These are phyloP conservation scores for Aegilops longissima DNA, from an alignment of 176 grass and related monocot species.

Conservation along the genomic window DNA sequence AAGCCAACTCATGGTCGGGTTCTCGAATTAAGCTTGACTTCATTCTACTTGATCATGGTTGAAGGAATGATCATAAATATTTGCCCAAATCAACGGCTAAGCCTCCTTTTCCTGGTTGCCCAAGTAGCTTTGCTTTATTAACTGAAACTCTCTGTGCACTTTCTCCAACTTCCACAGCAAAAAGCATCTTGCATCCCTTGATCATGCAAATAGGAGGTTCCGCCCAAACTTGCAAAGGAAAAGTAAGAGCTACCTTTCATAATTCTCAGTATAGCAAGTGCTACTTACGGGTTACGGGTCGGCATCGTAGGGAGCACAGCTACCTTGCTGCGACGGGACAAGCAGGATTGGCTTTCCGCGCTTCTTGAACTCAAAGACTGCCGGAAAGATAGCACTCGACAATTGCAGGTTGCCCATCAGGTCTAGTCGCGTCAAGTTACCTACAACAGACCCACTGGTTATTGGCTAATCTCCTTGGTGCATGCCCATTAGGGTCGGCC, in stretches of 20 bases:
- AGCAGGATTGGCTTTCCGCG: slow-evolving; percentile 44
- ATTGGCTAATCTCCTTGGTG: neutral
- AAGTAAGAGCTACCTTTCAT: neutral
- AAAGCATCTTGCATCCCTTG: neutral
- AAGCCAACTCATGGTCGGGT: neutral
- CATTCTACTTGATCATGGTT: neutral
- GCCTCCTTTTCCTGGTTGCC: neutral
- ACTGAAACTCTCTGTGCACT: neutral
- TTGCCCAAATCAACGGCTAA: neutral
- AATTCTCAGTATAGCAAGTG: neutral
- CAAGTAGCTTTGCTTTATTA: neutral
- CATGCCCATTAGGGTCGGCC: neutral
- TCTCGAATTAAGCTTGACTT: neutral
- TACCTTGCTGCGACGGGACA: slow-evolving; percentile 5
- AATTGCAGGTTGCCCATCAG: slow-evolving; percentile 44
- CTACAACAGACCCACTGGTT: slow-evolving; percentile 23
- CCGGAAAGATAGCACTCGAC: slow-evolving; percentile 13
- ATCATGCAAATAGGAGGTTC: neutral
- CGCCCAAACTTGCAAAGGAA: neutral
- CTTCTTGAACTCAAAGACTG: slow-evolving; percentile 40
- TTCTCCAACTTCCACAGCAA: neutral
- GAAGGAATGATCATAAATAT: neutral
- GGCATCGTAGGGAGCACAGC: slow-evolving; percentile 40
- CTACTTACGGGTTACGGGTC: slow-evolving; percentile 42
- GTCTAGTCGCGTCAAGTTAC: slow-evolving; percentile 45